Conservation (phyloP, 164 flowering plant genomes). For the Liquidambar formosana region DNA sequence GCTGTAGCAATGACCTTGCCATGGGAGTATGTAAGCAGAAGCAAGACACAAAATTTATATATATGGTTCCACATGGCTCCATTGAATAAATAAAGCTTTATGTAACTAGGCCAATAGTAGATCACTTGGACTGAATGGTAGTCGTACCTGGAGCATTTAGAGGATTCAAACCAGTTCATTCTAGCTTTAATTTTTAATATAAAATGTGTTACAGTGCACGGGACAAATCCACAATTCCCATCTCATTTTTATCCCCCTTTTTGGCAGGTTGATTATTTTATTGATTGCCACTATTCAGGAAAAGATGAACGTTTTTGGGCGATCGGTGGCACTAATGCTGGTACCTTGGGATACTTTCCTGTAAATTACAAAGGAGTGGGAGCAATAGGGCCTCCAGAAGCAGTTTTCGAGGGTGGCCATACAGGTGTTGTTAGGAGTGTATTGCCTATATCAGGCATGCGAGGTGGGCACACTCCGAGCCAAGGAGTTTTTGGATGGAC, state of each 20-base stretch:
- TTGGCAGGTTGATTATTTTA: slow-evolving; percentile 89
- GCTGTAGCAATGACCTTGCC: too few species aligned
- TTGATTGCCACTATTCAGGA: slow-evolving; percentile 73
- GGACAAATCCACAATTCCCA: not conserved
- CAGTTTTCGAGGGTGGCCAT: slow-evolving; percentile 85
- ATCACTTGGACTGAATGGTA: too few species aligned
- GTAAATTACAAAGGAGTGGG: slow-evolving; percentile 46
- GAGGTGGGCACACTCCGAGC: slow-evolving; percentile 17
- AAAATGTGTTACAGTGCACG: not conserved
- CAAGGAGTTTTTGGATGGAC: slow-evolving; percentile 88
- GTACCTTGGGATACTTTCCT: slow-evolving; percentile 86
- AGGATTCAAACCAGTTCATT: too few species aligned
- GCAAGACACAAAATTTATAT: too few species aligned
- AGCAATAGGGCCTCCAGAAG: slow-evolving; percentile 65
- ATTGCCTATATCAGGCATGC: slow-evolving; percentile 48
- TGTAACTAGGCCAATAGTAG: too few species aligned
- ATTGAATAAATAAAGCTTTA: too few species aligned
- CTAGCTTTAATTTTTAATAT: too few species aligned
- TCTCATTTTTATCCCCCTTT: slow-evolving; percentile 3
- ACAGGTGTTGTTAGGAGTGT: slow-evolving; percentile 69
- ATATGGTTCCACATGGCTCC: too few species aligned
- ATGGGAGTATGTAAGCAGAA: too few species aligned
- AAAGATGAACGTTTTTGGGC: slow-evolving; percentile 70
- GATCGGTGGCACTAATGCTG: slow-evolving; percentile 83
- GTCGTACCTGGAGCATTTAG: too few species aligned